These are phyloP conservation scores for Echinochloa phyllopogon DNA, from an alignment of 176 grass and related monocot genomes.

Conservation along the genomic window DNA sequence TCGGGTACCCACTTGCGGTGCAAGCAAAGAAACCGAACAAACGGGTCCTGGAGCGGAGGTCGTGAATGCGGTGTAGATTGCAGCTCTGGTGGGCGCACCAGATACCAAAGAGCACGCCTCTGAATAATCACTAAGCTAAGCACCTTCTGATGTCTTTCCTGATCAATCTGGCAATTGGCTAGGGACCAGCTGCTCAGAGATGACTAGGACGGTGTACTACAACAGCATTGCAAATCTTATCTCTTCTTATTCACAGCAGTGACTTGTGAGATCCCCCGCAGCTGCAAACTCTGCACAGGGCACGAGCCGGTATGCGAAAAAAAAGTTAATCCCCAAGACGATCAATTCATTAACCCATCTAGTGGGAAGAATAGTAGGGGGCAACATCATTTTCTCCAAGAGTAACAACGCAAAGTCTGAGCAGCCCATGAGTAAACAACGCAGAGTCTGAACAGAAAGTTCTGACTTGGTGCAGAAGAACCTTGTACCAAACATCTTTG, in stretches of 20 bases:
- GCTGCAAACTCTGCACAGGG: not conserved
- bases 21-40: not conserved
- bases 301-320: not conserved
- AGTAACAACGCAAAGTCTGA: too few species aligned
- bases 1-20: slow-evolving; percentile 13
- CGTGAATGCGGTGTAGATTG: not conserved
- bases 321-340: not conserved
- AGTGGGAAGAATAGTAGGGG: not conserved
- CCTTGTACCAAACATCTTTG: not conserved
- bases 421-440: too few species aligned
- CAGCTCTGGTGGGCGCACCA: not conserved
- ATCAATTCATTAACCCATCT: not conserved
- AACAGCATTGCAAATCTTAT: not conserved
- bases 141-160: not conserved
- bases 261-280: not conserved
- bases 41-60: not conserved
- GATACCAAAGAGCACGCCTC: slow-evolving; percentile 27
- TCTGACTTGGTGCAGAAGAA: not conserved
- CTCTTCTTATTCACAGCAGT: not conserved
- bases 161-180: not conserved
- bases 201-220: not conserved
- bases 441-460: not conserved
- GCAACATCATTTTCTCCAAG: not conserved
- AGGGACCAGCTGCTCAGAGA: not conserved
- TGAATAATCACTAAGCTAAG: not conserved